Evolutionary conservation across 2,329 filamentous ascomycete species (phyloP).

Genomic region (Xylaria sp.): DNA sequence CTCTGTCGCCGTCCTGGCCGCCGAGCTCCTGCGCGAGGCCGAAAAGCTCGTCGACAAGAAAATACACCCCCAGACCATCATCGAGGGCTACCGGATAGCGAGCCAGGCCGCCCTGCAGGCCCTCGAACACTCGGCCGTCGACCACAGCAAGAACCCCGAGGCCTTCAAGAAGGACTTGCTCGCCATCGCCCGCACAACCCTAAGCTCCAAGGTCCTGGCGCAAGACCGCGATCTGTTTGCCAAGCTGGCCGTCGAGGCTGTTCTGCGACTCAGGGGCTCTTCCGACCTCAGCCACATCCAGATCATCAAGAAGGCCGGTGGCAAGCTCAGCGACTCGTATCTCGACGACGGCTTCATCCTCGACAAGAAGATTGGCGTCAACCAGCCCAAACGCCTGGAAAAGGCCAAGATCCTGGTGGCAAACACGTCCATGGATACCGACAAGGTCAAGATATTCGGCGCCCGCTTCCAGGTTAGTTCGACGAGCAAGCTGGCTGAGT

Average conservation of each 20-base stretch:
- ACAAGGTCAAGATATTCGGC: conserved; percentile 99
- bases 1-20: conserved; percentile 94
- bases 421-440: conserved; percentile 99
- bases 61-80: conserved; percentile 99
- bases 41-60: conserved; percentile 98
- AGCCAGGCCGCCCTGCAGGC: conserved; percentile 87
- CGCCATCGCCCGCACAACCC: conserved; percentile 91
- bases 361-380: conserved; percentile 98
- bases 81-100: conserved; percentile 98
- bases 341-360: conserved; percentile 98
- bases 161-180: conserved; percentile 90
- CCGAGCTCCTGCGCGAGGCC: conserved; percentile 93
- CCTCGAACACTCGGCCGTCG: conserved; percentile 84
- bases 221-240: conserved; percentile 95
- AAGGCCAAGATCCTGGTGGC: conserved; percentile 98
- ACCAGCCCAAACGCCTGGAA: conserved; percentile 96
- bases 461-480: conserved; percentile 96
- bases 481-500: conserved; percentile 95
- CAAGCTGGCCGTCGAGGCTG: conserved; percentile 87
- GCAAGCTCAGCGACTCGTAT: conserved; percentile 97
- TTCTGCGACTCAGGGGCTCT: conserved; percentile 88
- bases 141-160: conserved; percentile 85
- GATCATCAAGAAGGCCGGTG: conserved; percentile 99
- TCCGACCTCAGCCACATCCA: conserved; percentile 97
- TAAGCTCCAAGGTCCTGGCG: conserved; percentile 95